Evolutionary conservation across 495 filamentous ascomycete genomes (phyloP).

Genomic region (Tetracladium setigerum): DNA sequence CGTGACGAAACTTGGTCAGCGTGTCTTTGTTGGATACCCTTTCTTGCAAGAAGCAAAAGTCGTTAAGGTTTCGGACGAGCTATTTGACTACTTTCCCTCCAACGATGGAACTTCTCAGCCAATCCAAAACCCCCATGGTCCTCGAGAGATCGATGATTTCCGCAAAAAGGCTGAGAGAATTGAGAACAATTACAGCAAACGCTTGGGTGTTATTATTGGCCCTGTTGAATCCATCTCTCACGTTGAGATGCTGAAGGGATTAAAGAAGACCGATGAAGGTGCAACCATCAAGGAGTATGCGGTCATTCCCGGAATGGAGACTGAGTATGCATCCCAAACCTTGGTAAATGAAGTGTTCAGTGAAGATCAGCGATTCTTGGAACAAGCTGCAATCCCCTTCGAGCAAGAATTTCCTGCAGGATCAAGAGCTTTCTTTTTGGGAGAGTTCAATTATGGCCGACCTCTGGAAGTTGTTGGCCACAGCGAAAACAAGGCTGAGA

Average conservation of each 20-base stretch:
- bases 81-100: slow-evolving; percentile 80
- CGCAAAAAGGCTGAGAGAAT: slow-evolving; percentile 76
- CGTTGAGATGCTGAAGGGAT: slow-evolving; percentile 85
- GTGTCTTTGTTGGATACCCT: slow-evolving; percentile 89
- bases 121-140: slow-evolving; percentile 57
- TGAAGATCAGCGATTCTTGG: slow-evolving; percentile 88
- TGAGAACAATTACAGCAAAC: slow-evolving; percentile 80
- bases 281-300: slow-evolving; percentile 91
- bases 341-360: slow-evolving; percentile 86
- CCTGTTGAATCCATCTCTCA: slow-evolving; percentile 82
- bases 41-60: slow-evolving; percentile 94
- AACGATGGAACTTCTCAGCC: slow-evolving; percentile 46
- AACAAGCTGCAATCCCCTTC: slow-evolving; percentile 75
- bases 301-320: slow-evolving; percentile 80
- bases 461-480: slow-evolving; percentile 79
- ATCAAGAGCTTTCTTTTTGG: slow-evolving; percentile 87
- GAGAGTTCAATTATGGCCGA: slow-evolving; percentile 87
- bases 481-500: slow-evolving; percentile 61
- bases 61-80: slow-evolving; percentile 79
- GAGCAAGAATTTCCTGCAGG: slow-evolving; percentile 86
- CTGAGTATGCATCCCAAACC: slow-evolving; percentile 83
- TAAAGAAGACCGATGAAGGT: slow-evolving; percentile 85
- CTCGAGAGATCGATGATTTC: slow-evolving; percentile 75
- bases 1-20: slow-evolving; percentile 71
- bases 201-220: slow-evolving; percentile 81